Conservation (phyloP, 148 eudicot species). For the Vaccinium myrtillus region DNA sequence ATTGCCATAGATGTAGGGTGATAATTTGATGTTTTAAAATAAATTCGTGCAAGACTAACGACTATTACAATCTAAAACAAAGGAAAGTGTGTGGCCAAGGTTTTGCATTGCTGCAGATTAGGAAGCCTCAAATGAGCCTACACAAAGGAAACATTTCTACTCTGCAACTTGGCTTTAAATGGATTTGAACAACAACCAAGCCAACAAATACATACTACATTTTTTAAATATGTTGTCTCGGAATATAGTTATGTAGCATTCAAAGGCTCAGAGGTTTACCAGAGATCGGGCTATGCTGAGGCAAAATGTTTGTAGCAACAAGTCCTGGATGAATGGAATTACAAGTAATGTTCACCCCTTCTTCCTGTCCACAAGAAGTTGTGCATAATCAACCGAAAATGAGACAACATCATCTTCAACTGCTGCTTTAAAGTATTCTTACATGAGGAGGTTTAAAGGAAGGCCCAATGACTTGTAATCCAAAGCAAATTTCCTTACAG, state of each 20-base stretch:
- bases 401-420: neutral
- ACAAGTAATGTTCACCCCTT: too few species aligned
- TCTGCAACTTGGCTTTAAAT: neutral
- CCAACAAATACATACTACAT: neutral
- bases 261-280: constrained; percentile 25
- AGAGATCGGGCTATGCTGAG: constrained; percentile 33
- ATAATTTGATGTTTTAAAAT: too few species aligned
- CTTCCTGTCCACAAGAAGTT: too few species aligned
- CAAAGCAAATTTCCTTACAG: constrained; percentile 66
- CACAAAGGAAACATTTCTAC: neutral
- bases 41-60: too few species aligned
- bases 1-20: neutral
- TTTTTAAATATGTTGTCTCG: neutral
- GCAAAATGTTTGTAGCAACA: constrained; percentile 12
- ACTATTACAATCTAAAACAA: neutral
- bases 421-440: constrained; percentile 23
- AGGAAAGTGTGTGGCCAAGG: neutral
- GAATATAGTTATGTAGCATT: neutral
- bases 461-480: constrained; percentile 47
- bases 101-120: too few species aligned
- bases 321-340: too few species aligned
- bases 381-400: neutral
- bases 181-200: neutral
- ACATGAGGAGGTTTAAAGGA: constrained; percentile 74
- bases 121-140: neutral